These are phyloP conservation scores for Syncephalis fuscata DNA, from an alignment of 371 early-diverging fungal genomes.

Conservation along the genomic window DNA sequence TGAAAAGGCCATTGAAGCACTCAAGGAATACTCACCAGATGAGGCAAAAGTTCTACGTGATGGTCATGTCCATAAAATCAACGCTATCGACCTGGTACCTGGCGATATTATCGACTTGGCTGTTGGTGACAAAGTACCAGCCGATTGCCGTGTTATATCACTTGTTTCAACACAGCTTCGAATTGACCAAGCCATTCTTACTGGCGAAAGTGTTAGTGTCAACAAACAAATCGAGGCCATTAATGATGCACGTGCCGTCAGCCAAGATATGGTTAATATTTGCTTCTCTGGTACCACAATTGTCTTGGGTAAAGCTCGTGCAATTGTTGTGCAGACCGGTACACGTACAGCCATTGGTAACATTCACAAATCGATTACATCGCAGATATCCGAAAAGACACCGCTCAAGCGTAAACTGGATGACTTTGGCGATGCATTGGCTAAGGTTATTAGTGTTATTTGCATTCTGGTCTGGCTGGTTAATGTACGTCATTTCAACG, in stretches of 20 bases:
- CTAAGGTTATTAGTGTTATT: constrained; percentile 77
- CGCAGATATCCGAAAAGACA: constrained; percentile 78
- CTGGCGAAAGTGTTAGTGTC: constrained; percentile 93
- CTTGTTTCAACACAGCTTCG: constrained; percentile 67
- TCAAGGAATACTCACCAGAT: constrained; percentile 89
- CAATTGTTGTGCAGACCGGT: constrained; percentile 82
- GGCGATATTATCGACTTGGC: constrained; percentile 85
- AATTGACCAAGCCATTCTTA: constrained; percentile 89
- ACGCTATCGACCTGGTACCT: constrained; percentile 79
- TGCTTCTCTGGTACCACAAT: constrained; percentile 92
- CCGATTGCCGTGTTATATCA: constrained; percentile 75
- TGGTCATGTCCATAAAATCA: constrained; percentile 44
- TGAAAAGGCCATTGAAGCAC: constrained; percentile 91
- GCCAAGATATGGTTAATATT: constrained; percentile 91
- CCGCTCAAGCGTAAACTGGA: constrained; percentile 89
- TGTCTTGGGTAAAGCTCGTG: constrained; percentile 77
- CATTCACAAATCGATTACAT: constrained; percentile 74
- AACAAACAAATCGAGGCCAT: constrained; percentile 54
- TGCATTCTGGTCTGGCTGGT: constrained; percentile 94
- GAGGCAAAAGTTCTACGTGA: constrained; percentile 81
- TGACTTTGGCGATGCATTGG: constrained; percentile 92
- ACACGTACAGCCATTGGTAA: constrained; percentile 81
- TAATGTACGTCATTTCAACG: constrained; percentile 88
- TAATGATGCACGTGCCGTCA: constrained; percentile 54
- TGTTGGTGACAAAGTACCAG: constrained; percentile 93